These are phyloP conservation scores for Dichotomopilus funicola DNA, from an alignment of 2,329 filamentous ascomycete genomes.

Conservation along the genomic window DNA sequence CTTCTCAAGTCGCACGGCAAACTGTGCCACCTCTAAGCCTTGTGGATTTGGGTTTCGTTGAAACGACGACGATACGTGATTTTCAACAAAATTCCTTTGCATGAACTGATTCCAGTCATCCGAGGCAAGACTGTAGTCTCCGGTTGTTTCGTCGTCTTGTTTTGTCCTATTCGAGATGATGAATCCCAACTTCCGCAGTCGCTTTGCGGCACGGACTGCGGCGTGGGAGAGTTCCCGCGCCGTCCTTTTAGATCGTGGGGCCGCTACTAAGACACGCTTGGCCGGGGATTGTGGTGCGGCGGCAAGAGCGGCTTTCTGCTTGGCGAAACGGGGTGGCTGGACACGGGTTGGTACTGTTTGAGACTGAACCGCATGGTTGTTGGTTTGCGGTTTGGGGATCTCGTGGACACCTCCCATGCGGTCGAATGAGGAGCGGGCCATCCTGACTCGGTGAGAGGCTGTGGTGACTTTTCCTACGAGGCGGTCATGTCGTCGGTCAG, in stretches of 20 bases:
- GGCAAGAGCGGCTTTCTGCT: conserved; percentile 9
- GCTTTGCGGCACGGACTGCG: neutral
- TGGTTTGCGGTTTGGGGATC: too few species aligned
- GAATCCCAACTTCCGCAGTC: neutral
- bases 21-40: conserved; percentile 10
- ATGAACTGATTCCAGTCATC: conserved; percentile 13
- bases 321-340: conserved; percentile 18
- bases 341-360: conserved; percentile 11
- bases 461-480: too few species aligned
- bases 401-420: too few species aligned
- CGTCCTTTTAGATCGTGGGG: neutral
- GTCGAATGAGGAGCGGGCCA: too few species aligned
- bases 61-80: neutral
- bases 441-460: too few species aligned
- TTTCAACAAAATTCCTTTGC: conserved; percentile 6
- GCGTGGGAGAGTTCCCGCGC: neutral
- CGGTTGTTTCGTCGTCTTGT: conserved; percentile 4
- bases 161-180: neutral
- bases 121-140: conserved; percentile 15
- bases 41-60: conserved; percentile 1
- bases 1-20: conserved; percentile 10
- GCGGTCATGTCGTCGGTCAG: too few species aligned
- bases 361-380: neutral
- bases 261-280: neutral
- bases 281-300: neutral